phyloP scores from a whole-genome alignment of 1,284 basidiomycete species.

The Cryptococcus wingfieldii region DNA sequence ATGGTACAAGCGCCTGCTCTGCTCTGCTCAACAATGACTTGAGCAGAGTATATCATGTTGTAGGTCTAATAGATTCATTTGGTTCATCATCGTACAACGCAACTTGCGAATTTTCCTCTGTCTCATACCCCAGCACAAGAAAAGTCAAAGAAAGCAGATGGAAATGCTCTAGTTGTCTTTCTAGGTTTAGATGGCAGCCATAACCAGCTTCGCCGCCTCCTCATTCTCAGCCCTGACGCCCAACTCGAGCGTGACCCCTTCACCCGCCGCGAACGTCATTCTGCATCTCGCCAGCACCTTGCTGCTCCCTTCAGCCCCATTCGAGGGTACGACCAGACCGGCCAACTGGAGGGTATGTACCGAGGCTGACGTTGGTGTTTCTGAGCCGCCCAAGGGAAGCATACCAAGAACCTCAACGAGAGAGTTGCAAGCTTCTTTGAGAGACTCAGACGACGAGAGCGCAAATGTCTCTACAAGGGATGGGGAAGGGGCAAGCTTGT shows the following conservation, averaged over 20 bases:
- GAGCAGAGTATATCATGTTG: neutral
- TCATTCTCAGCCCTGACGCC: conserved; percentile 88
- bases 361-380: conserved; percentile 70
- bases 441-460: conserved; percentile 83
- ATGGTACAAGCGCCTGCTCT: too few relatives aligned
- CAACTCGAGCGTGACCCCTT: conserved; percentile 94
- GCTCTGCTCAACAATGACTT: neutral
- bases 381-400: conserved; percentile 89
- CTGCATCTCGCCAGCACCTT: conserved; percentile 89
- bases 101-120: neutral
- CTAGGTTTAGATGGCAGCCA: conserved; percentile 71
- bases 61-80: neutral
- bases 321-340: conserved; percentile 76
- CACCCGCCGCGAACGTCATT: conserved; percentile 87
- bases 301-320: conserved; percentile 63
- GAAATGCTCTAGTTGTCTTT: too few relatives aligned
- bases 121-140: neutral
- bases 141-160: neutral
- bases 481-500: conserved; percentile 70
- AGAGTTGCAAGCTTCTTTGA: conserved; percentile 57
- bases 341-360: conserved; percentile 94
- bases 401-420: conserved; percentile 72
- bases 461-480: conserved; percentile 90
- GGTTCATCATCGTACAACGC: conserved; percentile 1
- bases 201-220: conserved; percentile 76